Conservation (phyloP, 306 rosid species). For the Coriaria nepalensis region DNA sequence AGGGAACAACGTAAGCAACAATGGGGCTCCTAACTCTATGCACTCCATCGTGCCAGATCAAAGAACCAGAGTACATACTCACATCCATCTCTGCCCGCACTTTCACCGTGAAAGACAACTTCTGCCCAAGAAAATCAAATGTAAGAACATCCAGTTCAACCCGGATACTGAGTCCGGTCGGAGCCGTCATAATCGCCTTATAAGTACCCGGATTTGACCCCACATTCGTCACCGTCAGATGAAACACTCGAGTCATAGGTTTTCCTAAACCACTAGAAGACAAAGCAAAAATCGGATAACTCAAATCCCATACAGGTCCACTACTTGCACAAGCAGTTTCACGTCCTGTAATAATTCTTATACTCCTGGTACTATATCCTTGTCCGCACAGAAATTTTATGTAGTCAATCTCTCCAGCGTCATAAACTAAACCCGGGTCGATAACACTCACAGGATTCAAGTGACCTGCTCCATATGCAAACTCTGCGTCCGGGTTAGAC, state of each 20-base stretch:
- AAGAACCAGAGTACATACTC: slow-evolving; percentile 8
- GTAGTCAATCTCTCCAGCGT: slow-evolving; percentile 19
- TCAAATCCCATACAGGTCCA: slow-evolving; percentile 16
- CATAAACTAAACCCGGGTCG: slow-evolving; percentile 24
- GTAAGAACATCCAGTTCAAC: slow-evolving; percentile 20
- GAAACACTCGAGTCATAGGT: slow-evolving; percentile 15
- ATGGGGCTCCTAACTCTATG: slow-evolving; percentile 23
- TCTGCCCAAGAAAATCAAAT: slow-evolving; percentile 21
- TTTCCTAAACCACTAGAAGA: neutral
- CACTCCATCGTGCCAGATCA: slow-evolving; percentile 18
- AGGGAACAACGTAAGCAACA: slow-evolving; percentile 5
- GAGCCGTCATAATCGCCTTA: slow-evolving; percentile 16
- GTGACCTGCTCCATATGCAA: slow-evolving; percentile 19
- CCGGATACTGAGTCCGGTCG: slow-evolving; percentile 16
- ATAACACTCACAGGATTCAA: slow-evolving; percentile 16
- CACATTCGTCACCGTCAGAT: slow-evolving; percentile 36
- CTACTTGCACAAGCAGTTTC: slow-evolving; percentile 16
- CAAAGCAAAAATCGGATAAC: slow-evolving; percentile 40
- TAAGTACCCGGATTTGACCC: slow-evolving; percentile 23
- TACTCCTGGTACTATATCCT: slow-evolving; percentile 13
- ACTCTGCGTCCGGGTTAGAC: slow-evolving; percentile 10
- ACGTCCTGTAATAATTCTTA: slow-evolving; percentile 20
- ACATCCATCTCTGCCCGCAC: neutral
- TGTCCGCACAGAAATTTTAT: slow-evolving; percentile 23
- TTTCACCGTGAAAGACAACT: slow-evolving; percentile 14